These are phyloP conservation scores for Xylaria castorea DNA, from an alignment of 495 filamentous ascomycete species.

Conservation along the genomic window DNA sequence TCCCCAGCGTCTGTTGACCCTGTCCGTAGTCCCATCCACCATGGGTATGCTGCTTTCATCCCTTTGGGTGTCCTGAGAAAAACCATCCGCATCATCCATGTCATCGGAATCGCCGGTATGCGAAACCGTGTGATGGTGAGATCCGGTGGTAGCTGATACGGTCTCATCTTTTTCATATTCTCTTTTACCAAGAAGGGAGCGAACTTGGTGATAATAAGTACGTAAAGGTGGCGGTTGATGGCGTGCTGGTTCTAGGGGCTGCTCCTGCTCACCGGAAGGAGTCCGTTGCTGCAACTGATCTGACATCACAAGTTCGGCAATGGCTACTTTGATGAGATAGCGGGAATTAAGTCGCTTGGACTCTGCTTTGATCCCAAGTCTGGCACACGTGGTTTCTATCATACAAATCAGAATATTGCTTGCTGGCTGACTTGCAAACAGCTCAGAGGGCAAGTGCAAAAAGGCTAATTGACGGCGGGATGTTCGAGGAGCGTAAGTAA, in stretches of 20 bases:
- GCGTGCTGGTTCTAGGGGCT: neutral
- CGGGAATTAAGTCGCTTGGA: neutral
- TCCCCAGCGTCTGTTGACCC: slow-evolving; percentile 31
- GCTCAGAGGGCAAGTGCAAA: neutral
- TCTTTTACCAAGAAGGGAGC: slow-evolving; percentile 16
- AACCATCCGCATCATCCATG: neutral
- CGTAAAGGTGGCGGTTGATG: slow-evolving; percentile 4
- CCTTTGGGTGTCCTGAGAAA: neutral
- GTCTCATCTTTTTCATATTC: neutral
- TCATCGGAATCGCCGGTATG: neutral
- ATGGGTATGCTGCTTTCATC: slow-evolving; percentile 24
- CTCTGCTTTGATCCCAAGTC: neutral
- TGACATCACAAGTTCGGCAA: slow-evolving; percentile 7
- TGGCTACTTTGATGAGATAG: neutral
- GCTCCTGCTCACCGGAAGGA: slow-evolving; percentile 1
- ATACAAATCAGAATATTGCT: neutral
- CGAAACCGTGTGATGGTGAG: neutral
- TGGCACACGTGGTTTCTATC: neutral
- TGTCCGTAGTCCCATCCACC: slow-evolving; percentile 35
- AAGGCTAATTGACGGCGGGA: neutral
- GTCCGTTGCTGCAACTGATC: neutral
- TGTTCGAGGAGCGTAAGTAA: neutral
- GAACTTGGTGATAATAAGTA: slow-evolving; percentile 22
- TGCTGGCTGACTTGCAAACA: neutral
- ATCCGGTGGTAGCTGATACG: neutral